Evolutionary conservation across 345 rosid species (phyloP), one percentile per base, ranked within the genome.

Genomic region (Xanthoceras sorbifolium): DNA sequence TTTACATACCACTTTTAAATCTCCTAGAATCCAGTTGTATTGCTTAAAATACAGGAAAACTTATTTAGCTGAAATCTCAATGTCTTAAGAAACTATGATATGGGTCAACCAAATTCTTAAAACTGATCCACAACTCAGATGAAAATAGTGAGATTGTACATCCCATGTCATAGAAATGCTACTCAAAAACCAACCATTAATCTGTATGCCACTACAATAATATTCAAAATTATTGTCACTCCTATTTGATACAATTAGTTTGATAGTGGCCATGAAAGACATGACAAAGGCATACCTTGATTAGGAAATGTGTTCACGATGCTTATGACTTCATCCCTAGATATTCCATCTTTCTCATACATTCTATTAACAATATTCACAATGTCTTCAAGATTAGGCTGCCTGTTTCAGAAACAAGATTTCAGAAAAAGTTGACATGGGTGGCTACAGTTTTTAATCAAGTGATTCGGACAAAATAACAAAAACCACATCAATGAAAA

Each of bases 261-360:
- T 52, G 32, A 60, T 20, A 44, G 25, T 40, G 50, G 57, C 25
- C 67, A 38, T 8, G 4, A 5, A 54, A 50, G 55, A 46, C 50
- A 34, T 17, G 57, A 29, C 0, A 20, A 62, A 46, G 9, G 44
- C 67, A 28, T 85, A 92, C 97, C 98, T 90, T 91, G 98, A 88
- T 92, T 93, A 63, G 98, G 97, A 80, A 93, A 94, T 52, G 81
- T 82, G 46, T 90, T 86, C 60, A 93, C 97, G 73, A 94, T 84
- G 80, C 83, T 84, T 40, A 65, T 79, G 80, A 93, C 92, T 78
- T 90, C 94, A 50, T 87, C 86, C 77, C 74, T 81, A 1, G 90
- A 85, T 76, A 95, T 88, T 69, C 96, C 97, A 78, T 95, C 99
- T 82, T 90, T 89, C 85, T 90, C 91, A 61, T 92, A 95, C 92